Conservation (phyloP, 169 alveolate genomes). For the Plasmodium inui region DNA sequence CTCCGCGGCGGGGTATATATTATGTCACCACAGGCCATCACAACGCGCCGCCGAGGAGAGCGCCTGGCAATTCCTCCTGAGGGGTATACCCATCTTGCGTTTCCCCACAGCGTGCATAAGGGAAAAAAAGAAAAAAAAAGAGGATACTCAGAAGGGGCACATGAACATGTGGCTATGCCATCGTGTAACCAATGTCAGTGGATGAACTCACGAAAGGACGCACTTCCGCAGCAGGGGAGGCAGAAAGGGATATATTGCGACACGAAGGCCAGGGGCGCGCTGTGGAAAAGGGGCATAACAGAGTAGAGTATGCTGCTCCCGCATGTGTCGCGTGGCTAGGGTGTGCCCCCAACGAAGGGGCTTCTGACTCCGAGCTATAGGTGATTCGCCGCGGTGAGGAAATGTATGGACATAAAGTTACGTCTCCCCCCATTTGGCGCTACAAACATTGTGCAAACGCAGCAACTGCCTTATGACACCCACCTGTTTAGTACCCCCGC, state of each 20-base stretch:
- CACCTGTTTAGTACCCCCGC: too few relatives aligned
- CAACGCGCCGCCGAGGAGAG: not conserved
- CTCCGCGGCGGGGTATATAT: not conserved
- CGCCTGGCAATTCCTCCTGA: too few relatives aligned
- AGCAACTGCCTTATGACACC: too few relatives aligned
- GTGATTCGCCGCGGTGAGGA: too few relatives aligned
- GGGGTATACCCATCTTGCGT: not conserved
- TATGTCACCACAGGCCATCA: not conserved
- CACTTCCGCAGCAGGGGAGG: not conserved
- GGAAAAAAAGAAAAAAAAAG: not conserved
- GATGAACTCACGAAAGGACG: not conserved
- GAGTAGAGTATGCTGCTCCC: not conserved
- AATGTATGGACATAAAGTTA: too few relatives aligned
- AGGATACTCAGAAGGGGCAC: not conserved
- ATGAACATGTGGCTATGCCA: not conserved
- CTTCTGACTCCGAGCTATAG: too few relatives aligned
- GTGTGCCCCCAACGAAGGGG: too few relatives aligned
- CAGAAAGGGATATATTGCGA: too few relatives aligned
- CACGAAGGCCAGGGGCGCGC: too few relatives aligned
- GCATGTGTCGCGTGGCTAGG: not conserved
- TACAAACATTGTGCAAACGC: too few relatives aligned
- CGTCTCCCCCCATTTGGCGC: too few relatives aligned
- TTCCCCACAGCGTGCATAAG: not conserved
- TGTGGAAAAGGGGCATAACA: not conserved
- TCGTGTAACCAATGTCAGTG: not conserved